Conservation (phyloP, 495 filamentous ascomycete genomes). For the Zalerion maritima region DNA sequence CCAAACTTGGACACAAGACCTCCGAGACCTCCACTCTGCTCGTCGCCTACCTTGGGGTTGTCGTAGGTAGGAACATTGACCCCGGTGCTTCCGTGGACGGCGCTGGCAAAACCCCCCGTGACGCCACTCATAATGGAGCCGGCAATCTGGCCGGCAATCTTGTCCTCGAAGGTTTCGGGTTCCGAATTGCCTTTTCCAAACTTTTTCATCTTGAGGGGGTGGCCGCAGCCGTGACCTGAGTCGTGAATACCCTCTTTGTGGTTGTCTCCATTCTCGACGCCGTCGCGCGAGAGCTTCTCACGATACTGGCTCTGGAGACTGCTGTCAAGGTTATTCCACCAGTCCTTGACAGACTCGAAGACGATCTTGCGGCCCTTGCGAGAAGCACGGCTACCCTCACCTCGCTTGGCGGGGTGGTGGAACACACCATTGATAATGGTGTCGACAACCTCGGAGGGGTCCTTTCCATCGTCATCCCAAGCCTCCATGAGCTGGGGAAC, state of each 20-base stretch:
- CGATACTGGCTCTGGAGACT: constrained; percentile 46
- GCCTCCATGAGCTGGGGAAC: constrained; percentile 74
- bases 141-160: constrained; percentile 29
- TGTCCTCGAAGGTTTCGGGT: constrained; percentile 31
- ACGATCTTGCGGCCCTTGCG: constrained; percentile 57
- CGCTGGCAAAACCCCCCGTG: constrained; percentile 23
- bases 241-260: constrained; percentile 78
- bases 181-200: no score
- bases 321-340: constrained; percentile 60
- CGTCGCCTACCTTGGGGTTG: no score
- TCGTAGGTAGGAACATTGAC: constrained; percentile 1
- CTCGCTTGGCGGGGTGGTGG: constrained; percentile 68
- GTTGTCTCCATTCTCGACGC: constrained; percentile 59
- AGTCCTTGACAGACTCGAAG: constrained; percentile 62
- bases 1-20: constrained; percentile 12
- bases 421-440: constrained; percentile 71
- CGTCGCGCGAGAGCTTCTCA: constrained; percentile 56
- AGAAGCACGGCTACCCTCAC: constrained; percentile 57
- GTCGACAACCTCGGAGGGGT: constrained; percentile 49
- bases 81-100: constrained; percentile 15
- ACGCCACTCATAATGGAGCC: constrained; percentile 32
- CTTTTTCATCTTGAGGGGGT: constrained; percentile 43
- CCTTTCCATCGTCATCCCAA: constrained; percentile 63
- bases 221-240: constrained; percentile 71
- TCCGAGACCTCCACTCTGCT: constrained; percentile 1